These are phyloP conservation scores for Pseudogymnoascus sp. DNA, from an alignment of 2,329 filamentous ascomycete genomes.

Conservation along the genomic window DNA sequence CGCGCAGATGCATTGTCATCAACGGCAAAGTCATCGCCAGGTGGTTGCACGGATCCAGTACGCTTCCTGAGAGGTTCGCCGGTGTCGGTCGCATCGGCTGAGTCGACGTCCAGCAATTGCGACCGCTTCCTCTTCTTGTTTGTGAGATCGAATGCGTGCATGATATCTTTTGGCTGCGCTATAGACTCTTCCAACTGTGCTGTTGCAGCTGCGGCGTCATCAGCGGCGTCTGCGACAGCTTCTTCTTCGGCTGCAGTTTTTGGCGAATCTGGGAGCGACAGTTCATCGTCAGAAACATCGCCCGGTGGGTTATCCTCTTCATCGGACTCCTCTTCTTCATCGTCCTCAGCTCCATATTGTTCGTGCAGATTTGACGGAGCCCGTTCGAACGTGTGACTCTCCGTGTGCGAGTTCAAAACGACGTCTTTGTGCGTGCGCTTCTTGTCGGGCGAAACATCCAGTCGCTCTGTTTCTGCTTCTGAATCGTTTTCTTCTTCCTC, in stretches of 20 bases:
- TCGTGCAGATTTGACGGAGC: conserved; percentile 74
- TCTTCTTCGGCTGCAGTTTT: conserved; percentile 37
- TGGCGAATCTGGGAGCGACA: conserved; percentile 28
- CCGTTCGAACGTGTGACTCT: conserved; percentile 52
- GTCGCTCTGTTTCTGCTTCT: conserved; percentile 88
- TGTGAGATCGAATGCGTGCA: conserved; percentile 22
- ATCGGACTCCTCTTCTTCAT: conserved; percentile 35
- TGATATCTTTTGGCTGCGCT: background rate
- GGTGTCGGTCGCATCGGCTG: conserved; percentile 31
- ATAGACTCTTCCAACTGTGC: conserved; percentile 26
- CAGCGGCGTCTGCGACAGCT: conserved; percentile 22
- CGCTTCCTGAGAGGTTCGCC: conserved; percentile 43
- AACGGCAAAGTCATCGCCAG: conserved; percentile 41
- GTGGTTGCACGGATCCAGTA: conserved; percentile 41
- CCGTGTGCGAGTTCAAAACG: conserved; percentile 50
- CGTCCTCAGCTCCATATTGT: conserved; percentile 40
- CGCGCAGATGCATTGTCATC: conserved; percentile 39
- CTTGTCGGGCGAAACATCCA: conserved; percentile 79
- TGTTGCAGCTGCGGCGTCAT: conserved; percentile 31
- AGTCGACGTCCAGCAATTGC: conserved; percentile 28
- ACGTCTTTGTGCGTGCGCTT: conserved; percentile 54
- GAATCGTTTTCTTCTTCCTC: conserved; percentile 57
- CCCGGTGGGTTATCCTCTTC: conserved; percentile 13
- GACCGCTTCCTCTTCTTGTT: conserved; percentile 35
- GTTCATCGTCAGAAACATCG: conserved; percentile 16